Percentiles rank a stretch among this genome's conserved stretches.
Evolutionary conservation across 768 basidiomycete species (phyloP).

Genomic region (Pholiota conissans): DNA sequence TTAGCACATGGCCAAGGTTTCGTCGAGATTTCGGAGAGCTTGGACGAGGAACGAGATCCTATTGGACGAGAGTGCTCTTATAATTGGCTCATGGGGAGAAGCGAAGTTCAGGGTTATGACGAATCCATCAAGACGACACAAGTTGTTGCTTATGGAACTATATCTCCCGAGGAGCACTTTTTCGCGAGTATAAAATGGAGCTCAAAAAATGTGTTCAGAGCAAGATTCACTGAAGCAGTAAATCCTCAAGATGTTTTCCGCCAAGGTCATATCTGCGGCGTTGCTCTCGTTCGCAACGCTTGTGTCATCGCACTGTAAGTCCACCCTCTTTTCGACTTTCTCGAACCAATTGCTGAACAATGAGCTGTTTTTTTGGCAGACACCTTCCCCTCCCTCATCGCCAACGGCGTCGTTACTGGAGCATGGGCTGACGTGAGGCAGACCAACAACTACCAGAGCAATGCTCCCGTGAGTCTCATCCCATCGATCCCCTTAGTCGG

Average conservation of each 20-base stretch:
- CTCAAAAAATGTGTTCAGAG: background rate
- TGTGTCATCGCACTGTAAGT: conserved; percentile 27
- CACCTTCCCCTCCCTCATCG: conserved; percentile 45
- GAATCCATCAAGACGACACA: background rate
- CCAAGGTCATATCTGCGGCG: conserved; percentile 18
- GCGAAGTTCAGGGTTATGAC: background rate
- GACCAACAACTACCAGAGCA: conserved; percentile 47
- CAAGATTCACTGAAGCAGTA: background rate
- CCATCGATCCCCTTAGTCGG: background rate
- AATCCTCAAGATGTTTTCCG: conserved; percentile 21
- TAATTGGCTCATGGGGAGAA: background rate
- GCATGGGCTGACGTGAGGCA: conserved; percentile 42
- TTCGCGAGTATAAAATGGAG: background rate
- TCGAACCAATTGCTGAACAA: background rate
- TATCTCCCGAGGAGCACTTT: background rate
- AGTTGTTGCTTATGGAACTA: background rate
- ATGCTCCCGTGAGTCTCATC: conserved; percentile 31
- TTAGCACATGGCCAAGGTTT: background rate
- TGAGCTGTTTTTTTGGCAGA: conserved; percentile 28
- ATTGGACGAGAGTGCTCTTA: background rate
- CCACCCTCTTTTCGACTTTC: background rate
- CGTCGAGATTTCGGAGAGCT: conserved; percentile 7
- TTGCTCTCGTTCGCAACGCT: conserved; percentile 21
- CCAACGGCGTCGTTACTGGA: conserved; percentile 35
- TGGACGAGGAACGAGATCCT: background rate